A percentile compares a stretch with the other conserved stretches of the same genome.
Evolutionary conservation across 2,329 filamentous ascomycete species (phyloP).

Genomic region (Elsinoe perseae): DNA sequence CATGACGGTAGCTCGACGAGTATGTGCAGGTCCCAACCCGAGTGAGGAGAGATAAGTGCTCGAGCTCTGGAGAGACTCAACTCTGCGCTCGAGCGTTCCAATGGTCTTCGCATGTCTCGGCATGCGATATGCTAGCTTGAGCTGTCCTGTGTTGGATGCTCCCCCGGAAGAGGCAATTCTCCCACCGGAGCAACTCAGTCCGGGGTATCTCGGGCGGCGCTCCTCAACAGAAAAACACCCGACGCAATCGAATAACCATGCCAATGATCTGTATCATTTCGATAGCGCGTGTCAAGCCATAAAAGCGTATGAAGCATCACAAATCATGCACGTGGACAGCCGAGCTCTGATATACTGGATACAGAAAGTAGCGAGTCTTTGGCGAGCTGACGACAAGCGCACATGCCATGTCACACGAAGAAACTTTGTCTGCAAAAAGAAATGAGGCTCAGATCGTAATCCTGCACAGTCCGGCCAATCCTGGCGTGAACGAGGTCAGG

Average conservation of each 20-base stretch:
- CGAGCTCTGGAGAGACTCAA: no score
- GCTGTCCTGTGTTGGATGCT: neutral
- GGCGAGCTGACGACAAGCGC: slow-evolving; percentile 1
- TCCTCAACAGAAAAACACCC: neutral
- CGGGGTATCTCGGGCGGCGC: slow-evolving; percentile 1
- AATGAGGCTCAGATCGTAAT: neutral
- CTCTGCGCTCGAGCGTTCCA: neutral
- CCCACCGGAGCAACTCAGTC: neutral
- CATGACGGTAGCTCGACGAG: neutral
- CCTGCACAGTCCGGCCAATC: neutral
- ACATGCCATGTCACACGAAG: neutral
- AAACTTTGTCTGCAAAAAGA: neutral
- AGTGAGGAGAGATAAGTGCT: neutral
- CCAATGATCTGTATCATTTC: neutral
- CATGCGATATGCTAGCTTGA: neutral
- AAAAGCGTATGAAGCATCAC: neutral
- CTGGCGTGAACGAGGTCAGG: neutral
- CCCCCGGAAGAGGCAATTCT: neutral
- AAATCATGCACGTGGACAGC: neutral
- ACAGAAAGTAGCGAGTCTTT: neutral
- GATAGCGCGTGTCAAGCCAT: neutral
- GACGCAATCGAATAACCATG: neutral
- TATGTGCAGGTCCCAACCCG: neutral
- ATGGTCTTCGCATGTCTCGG: neutral
- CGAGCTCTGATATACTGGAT: neutral